Conservation (phyloP, 768 basidiomycete genomes). For the Neoboletus subvelutipes region DNA sequence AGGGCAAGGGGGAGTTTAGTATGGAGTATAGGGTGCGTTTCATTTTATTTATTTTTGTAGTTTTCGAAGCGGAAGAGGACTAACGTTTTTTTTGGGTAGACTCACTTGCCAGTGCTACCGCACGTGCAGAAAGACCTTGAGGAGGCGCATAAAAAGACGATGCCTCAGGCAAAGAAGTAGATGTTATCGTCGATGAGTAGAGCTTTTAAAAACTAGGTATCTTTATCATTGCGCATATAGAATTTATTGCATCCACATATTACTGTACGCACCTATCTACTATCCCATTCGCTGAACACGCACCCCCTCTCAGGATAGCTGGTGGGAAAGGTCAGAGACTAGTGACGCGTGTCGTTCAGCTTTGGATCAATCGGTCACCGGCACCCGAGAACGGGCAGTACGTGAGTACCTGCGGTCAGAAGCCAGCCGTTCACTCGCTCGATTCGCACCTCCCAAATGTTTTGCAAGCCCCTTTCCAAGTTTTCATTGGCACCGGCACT, state of each 20-base stretch:
- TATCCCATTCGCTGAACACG: conserved; percentile 7
- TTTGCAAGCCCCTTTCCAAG: not conserved
- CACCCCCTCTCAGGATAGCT: not conserved
- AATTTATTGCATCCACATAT: conserved; percentile 15
- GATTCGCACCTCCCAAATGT: not conserved
- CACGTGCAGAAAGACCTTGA: conserved; percentile 86
- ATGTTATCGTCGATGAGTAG: conserved; percentile 2
- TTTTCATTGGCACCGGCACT: too few species aligned
- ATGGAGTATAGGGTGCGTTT: conserved; percentile 72
- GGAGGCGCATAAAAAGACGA: conserved; percentile 80
- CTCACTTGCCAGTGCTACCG: conserved; percentile 80
- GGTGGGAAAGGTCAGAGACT: not conserved
- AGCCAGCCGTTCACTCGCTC: not conserved
- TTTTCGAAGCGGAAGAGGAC: not conserved
- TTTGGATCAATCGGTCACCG: too few species aligned
- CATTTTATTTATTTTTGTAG: not conserved
- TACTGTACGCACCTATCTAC: conserved; percentile 14
- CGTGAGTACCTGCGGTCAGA: not conserved
- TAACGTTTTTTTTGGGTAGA: conserved; percentile 38
- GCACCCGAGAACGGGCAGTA: not conserved
- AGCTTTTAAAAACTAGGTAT: conserved; percentile 1
- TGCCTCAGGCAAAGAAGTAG: conserved; percentile 72
- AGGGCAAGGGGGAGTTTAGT: conserved; percentile 81
- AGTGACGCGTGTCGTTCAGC: not conserved
- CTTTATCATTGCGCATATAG: conserved; percentile 18